These are phyloP conservation scores for Didymella segeticola DNA, from an alignment of 2,329 filamentous ascomycete genomes.

Conservation along the genomic window DNA sequence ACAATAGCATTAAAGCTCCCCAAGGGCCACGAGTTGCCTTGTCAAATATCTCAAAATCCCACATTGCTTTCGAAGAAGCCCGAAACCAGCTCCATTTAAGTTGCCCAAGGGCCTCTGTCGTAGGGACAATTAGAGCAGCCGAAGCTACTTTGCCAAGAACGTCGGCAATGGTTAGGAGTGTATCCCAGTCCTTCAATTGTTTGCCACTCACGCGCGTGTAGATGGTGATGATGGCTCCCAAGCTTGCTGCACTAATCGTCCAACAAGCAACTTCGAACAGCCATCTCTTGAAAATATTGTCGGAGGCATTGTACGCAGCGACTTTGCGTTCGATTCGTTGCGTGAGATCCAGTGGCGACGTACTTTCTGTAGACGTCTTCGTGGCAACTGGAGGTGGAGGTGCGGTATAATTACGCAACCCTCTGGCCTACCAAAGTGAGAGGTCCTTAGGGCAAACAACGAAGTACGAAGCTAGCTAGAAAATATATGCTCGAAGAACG, in stretches of 20 bases:
- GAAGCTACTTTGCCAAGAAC: constrained; percentile 25
- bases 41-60: constrained; percentile 42
- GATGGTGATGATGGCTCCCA: not conserved
- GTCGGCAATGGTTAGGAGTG: constrained; percentile 18
- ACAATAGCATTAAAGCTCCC: constrained; percentile 21
- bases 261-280: not conserved
- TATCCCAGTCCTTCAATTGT: not conserved
- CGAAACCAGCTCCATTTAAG: constrained; percentile 39
- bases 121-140: constrained; percentile 29
- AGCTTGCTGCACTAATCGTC: not conserved
- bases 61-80: constrained; percentile 21
- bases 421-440: too few relatives aligned
- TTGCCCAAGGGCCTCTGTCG: constrained; percentile 33
- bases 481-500: too few relatives aligned
- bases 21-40: constrained; percentile 24
- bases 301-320: not conserved
- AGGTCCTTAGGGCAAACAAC: too few relatives aligned
- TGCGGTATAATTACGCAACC: too few relatives aligned
- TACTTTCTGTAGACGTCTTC: not conserved
- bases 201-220: not conserved
- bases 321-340: not conserved
- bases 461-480: too few relatives aligned
- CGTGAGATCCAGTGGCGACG: not conserved
- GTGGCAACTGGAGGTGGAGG: too few relatives aligned
- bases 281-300: not conserved